phyloP scores from a whole-genome alignment of 495 filamentous ascomycete species.

The Trichodelitschia bisporula region DNA sequence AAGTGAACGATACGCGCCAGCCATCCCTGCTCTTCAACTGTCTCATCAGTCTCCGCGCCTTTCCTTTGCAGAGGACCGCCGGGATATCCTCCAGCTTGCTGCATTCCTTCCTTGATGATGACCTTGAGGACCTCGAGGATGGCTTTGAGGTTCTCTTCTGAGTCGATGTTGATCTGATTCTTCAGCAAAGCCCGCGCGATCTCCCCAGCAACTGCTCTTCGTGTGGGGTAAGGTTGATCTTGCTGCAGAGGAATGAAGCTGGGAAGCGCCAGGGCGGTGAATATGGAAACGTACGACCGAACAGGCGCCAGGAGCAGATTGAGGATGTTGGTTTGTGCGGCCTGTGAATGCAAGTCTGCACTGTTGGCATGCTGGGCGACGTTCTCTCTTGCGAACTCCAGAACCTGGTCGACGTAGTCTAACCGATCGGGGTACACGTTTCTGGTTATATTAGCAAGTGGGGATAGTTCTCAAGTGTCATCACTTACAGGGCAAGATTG shows the following conservation, averaged over 20 bases:
- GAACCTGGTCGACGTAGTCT: slow-evolving; percentile 87
- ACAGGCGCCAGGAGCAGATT: slow-evolving; percentile 71
- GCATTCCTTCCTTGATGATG: slow-evolving; percentile 75
- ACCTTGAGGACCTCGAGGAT: slow-evolving; percentile 73
- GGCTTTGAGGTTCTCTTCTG: slow-evolving; percentile 57
- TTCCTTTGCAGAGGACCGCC: slow-evolving; percentile 41
- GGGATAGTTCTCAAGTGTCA: background rate
- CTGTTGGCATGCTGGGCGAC: slow-evolving; percentile 78
- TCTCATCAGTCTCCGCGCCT: slow-evolving; percentile 71
- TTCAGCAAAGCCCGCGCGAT: slow-evolving; percentile 54
- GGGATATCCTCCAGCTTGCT: slow-evolving; percentile 62
- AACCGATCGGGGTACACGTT: slow-evolving; percentile 84
- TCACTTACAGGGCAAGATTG: slow-evolving; percentile 53
- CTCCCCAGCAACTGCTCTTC: slow-evolving; percentile 72
- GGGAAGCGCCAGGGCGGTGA: slow-evolving; percentile 77
- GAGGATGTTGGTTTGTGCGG: slow-evolving; percentile 69
- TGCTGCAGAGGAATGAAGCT: slow-evolving; percentile 77
- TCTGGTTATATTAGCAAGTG: slow-evolving; percentile 11
- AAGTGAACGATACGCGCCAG: slow-evolving; percentile 79
- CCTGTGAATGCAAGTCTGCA: slow-evolving; percentile 71
- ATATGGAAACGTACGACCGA: slow-evolving; percentile 73
- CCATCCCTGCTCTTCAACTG: slow-evolving; percentile 92
- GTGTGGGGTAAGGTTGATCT: slow-evolving; percentile 79
- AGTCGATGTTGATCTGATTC: slow-evolving; percentile 55
- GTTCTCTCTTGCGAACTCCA: slow-evolving; percentile 72